A percentile compares a stretch with the other conserved stretches of the same genome.
phyloP scores from a whole-genome alignment of 352 stramenopile genomes.

The Phytophthora rubi region DNA sequence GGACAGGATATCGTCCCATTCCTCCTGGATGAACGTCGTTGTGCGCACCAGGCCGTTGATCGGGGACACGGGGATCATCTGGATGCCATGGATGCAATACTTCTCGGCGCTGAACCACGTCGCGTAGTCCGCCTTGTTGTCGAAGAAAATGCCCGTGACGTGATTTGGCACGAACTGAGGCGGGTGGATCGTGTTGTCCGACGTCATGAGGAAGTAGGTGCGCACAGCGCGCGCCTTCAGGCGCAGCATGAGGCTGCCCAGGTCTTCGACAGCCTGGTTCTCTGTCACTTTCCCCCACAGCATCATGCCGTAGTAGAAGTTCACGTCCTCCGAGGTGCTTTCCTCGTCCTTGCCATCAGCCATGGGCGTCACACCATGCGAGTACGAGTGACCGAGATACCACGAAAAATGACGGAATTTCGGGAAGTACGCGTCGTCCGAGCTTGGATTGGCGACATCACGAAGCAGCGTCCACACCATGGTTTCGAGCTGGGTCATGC shows the following conservation, averaged over 20 bases:
- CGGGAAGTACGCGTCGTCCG: too few relatives aligned
- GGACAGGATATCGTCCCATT: slow-evolving; percentile 78
- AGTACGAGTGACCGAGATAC: slow-evolving; percentile 67
- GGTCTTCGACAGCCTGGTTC: too few relatives aligned
- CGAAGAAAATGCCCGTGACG: slow-evolving; percentile 77
- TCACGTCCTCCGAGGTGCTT: slow-evolving; percentile 67
- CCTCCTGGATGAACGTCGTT: slow-evolving; percentile 63
- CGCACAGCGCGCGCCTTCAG: slow-evolving; percentile 55
- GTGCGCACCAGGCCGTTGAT: slow-evolving; percentile 77
- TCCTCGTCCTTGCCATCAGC: slow-evolving; percentile 73
- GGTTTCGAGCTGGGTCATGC: too few relatives aligned
- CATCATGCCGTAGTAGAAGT: slow-evolving; percentile 74
- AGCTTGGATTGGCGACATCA: too few relatives aligned
- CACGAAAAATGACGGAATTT: too few relatives aligned
- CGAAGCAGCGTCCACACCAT: too few relatives aligned
- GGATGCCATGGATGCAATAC: slow-evolving; percentile 82
- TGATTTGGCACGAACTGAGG: slow-evolving; percentile 60
- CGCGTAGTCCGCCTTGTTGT: slow-evolving; percentile 82
- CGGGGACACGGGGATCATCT: slow-evolving; percentile 81
- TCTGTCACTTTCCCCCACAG: slow-evolving; percentile 40
- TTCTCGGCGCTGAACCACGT: slow-evolving; percentile 81
- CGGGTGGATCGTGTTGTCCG: slow-evolving; percentile 59
- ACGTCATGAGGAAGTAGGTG: slow-evolving; percentile 74
- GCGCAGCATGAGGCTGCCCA: slow-evolving; percentile 28
- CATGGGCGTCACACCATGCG: slow-evolving; percentile 64